Conservation (phyloP, 2,329 filamentous ascomycete species). For the Pyricularia pennisetigena region DNA sequence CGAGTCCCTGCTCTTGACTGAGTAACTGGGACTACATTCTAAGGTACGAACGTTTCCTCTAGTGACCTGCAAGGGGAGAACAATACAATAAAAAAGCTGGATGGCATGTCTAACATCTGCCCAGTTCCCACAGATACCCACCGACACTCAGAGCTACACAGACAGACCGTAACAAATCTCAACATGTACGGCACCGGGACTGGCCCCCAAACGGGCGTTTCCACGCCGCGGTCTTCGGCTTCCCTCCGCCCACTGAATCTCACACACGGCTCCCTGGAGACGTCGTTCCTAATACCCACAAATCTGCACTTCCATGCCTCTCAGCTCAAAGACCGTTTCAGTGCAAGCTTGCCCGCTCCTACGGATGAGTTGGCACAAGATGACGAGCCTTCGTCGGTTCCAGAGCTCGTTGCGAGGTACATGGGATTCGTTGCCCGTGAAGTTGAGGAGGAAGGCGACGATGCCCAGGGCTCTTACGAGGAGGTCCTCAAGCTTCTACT, state of each 20-base stretch:
- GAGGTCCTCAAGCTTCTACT: slow-evolving; percentile 87
- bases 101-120: background rate
- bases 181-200: slow-evolving; percentile 78
- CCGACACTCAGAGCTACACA: background rate
- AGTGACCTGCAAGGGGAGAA: too few species aligned
- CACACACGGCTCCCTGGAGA: slow-evolving; percentile 88
- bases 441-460: slow-evolving; percentile 88
- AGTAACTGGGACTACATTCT: slow-evolving; percentile 1
- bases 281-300: slow-evolving; percentile 91
- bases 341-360: slow-evolving; percentile 71
- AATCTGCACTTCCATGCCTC: slow-evolving; percentile 93
- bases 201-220: slow-evolving; percentile 89
- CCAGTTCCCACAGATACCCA: background rate
- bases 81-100: background rate
- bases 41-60: background rate
- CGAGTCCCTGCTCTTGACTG: slow-evolving; percentile 6
- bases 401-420: slow-evolving; percentile 88
- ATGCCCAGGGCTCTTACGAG: slow-evolving; percentile 76
- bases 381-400: slow-evolving; percentile 93
- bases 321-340: slow-evolving; percentile 86
- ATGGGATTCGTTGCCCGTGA: slow-evolving; percentile 82
- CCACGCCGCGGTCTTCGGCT: slow-evolving; percentile 86
- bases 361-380: slow-evolving; percentile 97
- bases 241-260: slow-evolving; percentile 88
- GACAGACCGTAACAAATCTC: slow-evolving; percentile 21